Conservation (phyloP, 1,139 yeast genomes). For the Nakaseomyces kungkrabaensis region DNA sequence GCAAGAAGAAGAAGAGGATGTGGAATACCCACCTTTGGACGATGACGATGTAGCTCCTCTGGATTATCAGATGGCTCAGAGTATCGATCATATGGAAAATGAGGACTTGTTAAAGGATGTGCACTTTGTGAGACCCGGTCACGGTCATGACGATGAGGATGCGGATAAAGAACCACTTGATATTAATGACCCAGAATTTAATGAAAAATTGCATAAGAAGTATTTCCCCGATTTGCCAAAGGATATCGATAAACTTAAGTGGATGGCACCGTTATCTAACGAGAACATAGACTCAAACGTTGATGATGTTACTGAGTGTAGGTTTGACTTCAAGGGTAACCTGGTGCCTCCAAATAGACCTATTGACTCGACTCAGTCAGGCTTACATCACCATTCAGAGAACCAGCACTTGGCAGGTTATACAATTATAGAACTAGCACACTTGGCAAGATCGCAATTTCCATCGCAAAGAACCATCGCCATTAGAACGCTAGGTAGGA, state of each 20-base stretch:
- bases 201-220: constrained; percentile 68
- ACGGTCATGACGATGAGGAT: constrained; percentile 8
- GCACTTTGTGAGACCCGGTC: constrained; percentile 54
- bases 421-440: constrained; percentile 73
- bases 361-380: constrained; percentile 44
- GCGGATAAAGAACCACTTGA: constrained; percentile 37
- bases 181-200: constrained; percentile 65
- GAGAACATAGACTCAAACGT: constrained; percentile 35
- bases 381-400: constrained; percentile 86
- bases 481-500: constrained; percentile 77
- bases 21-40: constrained; percentile 16
- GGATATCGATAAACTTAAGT: constrained; percentile 71
- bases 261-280: constrained; percentile 68
- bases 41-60: constrained; percentile 40
- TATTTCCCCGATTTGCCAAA: constrained; percentile 84
- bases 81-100: constrained; percentile 37
- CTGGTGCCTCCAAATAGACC: constrained; percentile 46
- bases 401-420: constrained; percentile 89
- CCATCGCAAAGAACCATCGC: constrained; percentile 84
- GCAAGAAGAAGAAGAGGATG: constrained; percentile 6
- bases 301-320: constrained; percentile 55
- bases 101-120: constrained; percentile 38
- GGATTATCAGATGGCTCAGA: constrained; percentile 32
- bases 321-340: constrained; percentile 85
- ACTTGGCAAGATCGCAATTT: constrained; percentile 65